Evolutionary conservation across 2,329 filamentous ascomycete genomes (phyloP).

Genomic region (Arthrobotrys conoides): DNA sequence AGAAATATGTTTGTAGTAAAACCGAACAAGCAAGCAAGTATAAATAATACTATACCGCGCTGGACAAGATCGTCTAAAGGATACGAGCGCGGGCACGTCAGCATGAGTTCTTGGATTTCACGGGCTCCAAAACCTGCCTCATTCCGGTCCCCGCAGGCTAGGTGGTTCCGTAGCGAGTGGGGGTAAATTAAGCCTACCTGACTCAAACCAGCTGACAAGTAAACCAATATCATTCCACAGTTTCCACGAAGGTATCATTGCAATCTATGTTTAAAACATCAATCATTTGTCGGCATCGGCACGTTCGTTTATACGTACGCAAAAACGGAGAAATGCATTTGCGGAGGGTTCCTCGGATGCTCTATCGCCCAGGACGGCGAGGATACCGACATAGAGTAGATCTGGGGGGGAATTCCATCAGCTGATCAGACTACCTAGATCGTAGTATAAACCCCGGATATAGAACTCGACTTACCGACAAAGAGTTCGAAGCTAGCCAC

Average conservation of each 20-base stretch:
- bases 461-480: constrained; percentile 71
- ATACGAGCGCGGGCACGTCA: neutral
- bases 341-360: constrained; percentile 73
- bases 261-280: constrained; percentile 66
- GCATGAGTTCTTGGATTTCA: neutral
- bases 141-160: no score
- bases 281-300: neutral
- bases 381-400: constrained; percentile 71
- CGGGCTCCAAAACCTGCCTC: neutral
- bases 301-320: constrained; percentile 58
- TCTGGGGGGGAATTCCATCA: constrained; percentile 20
- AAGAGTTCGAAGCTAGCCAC: constrained; percentile 77
- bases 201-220: constrained; percentile 75
- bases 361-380: constrained; percentile 76
- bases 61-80: constrained; percentile 73
- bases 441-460: neutral
- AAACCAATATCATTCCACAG: constrained; percentile 75
- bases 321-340: constrained; percentile 73
- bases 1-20: constrained; percentile 76
- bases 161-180: no score
- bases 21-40: constrained; percentile 75
- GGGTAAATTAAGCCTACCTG: constrained; percentile 59
- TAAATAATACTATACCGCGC: constrained; percentile 74
- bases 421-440: neutral
- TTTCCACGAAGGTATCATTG: constrained; percentile 76